A percentile compares a stretch with the other conserved stretches of the same genome.
Conservation (phyloP, 225 moss, liverwort and hornwort species). For the Ulota crispa region DNA sequence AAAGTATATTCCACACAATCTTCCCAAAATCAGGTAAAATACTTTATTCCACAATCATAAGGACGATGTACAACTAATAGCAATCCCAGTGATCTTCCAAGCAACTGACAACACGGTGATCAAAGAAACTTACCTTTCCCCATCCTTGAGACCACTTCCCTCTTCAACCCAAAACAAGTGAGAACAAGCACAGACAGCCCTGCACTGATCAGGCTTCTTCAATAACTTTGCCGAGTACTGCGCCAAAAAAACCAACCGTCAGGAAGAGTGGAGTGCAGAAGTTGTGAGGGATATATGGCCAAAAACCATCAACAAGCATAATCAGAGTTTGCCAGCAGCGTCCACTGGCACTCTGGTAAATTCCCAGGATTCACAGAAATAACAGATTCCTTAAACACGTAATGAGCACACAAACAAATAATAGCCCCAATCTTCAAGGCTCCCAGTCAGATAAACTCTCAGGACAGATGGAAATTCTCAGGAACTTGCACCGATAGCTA, state of each 20-base stretch:
- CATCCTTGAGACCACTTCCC: conserved; percentile 85
- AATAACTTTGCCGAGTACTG: conserved; percentile 99
- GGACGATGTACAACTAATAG: background rate
- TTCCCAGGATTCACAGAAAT: background rate
- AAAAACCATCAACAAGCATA: conserved; percentile 3
- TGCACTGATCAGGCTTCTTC: conserved; percentile 98
- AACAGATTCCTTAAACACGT: background rate
- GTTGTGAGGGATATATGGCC: background rate
- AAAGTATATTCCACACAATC: background rate
- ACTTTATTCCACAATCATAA: background rate
- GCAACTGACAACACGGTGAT: background rate
- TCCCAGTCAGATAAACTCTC: background rate
- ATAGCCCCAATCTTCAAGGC: background rate
- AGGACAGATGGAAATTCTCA: background rate
- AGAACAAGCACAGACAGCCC: conserved; percentile 94
- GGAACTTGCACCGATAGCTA: background rate
- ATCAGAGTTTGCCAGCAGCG: background rate
- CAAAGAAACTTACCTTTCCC: conserved; percentile 66
- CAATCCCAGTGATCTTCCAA: background rate
- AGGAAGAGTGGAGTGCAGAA: background rate
- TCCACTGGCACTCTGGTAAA: background rate
- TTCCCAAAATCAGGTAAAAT: background rate
- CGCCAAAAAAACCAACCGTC: conserved; percentile 26
- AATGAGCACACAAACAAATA: background rate
- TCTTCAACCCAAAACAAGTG: conserved; percentile 99